These are phyloP conservation scores for Secale cereale DNA, from an alignment of 176 grass and related monocot species.

Conservation along the genomic window DNA sequence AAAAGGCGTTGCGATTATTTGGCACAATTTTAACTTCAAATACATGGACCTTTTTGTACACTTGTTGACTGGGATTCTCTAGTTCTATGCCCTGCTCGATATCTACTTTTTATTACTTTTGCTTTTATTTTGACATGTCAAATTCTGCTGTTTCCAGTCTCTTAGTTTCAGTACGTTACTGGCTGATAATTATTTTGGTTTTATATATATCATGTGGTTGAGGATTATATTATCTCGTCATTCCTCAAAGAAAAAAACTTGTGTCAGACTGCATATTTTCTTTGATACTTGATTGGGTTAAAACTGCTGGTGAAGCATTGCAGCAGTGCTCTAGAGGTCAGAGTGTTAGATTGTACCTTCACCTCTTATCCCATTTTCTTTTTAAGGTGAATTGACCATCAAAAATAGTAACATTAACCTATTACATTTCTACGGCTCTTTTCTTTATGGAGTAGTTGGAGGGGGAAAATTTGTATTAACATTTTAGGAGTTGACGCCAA, in stretches of 20 bases:
- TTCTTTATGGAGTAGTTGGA: background rate
- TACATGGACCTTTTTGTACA: background rate
- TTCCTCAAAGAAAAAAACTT: background rate
- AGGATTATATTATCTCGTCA: background rate
- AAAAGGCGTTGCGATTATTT: background rate
- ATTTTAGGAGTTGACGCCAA: background rate
- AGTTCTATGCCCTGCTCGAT: background rate
- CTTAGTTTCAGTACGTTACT: background rate
- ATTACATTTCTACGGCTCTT: background rate
- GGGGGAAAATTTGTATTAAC: background rate
- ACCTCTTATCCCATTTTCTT: background rate
- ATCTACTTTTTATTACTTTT: background rate
- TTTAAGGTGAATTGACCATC: background rate
- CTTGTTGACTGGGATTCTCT: background rate
- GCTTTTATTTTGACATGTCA: background rate
- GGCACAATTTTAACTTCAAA: no score
- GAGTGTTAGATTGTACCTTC: background rate
- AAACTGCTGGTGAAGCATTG: background rate
- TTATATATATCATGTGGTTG: background rate
- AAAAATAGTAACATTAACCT: background rate
- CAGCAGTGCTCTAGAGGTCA: background rate
- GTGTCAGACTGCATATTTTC: background rate
- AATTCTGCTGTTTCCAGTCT: background rate
- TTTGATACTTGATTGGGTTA: background rate
- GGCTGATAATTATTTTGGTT: background rate